Conservation (phyloP, 2,329 filamentous ascomycete species). For the Colletotrichum navitas region DNA sequence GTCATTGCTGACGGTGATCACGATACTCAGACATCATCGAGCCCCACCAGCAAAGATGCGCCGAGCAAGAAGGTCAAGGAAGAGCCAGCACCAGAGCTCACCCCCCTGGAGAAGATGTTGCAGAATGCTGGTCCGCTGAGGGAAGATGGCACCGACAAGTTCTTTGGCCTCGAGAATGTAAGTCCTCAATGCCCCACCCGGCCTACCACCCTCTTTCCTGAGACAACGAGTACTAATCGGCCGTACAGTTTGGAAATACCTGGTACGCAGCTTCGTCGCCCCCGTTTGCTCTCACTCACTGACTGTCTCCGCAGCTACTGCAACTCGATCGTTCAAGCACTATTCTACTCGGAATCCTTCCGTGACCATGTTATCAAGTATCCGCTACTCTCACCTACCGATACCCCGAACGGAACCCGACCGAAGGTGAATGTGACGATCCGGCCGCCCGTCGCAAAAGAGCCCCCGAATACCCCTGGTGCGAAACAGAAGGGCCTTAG, state of each 20-base stretch:
- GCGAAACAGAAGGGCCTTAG: slow-evolving; percentile 67
- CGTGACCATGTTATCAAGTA: slow-evolving; percentile 95
- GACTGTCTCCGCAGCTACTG: slow-evolving; percentile 78
- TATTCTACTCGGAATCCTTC: slow-evolving; percentile 96
- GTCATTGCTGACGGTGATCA: slow-evolving; percentile 45
- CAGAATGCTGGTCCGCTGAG: slow-evolving; percentile 84
- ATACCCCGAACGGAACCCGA: slow-evolving; percentile 72
- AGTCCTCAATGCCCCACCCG: slow-evolving; percentile 53
- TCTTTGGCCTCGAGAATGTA: slow-evolving; percentile 98
- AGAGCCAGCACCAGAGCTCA: slow-evolving; percentile 68
- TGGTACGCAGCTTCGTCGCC: slow-evolving; percentile 71
- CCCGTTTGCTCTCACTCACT: neutral
- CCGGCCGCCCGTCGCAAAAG: slow-evolving; percentile 66
- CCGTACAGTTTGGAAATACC: slow-evolving; percentile 89
- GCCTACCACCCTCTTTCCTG: slow-evolving; percentile 27
- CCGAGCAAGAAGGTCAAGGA: slow-evolving; percentile 69
- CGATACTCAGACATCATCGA: slow-evolving; percentile 57
- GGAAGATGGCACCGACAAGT: slow-evolving; percentile 94
- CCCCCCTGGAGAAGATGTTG: slow-evolving; percentile 80
- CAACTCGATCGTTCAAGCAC: slow-evolving; percentile 97
- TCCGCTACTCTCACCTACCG: slow-evolving; percentile 77
- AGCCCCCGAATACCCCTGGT: slow-evolving; percentile 51
- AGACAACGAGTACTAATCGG: slow-evolving; percentile 51
- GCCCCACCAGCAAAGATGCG: slow-evolving; percentile 59
- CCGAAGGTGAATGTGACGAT: slow-evolving; percentile 72